Evolutionary conservation across 2,329 filamentous ascomycete species (phyloP).

Genomic region (Magnaporthiopsis incrustans): DNA sequence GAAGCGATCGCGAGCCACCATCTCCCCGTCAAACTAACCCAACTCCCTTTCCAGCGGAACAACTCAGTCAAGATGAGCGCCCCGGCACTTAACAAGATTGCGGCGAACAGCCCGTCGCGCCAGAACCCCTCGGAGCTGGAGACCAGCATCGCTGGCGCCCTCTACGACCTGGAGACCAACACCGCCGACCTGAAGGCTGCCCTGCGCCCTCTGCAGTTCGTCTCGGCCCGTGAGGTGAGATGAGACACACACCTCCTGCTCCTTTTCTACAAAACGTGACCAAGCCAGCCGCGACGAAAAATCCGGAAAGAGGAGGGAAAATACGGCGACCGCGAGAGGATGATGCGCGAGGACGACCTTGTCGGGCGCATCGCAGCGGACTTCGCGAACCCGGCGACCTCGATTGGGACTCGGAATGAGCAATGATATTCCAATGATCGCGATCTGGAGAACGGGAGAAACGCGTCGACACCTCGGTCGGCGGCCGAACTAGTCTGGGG

Average conservation of each 20-base stretch:
- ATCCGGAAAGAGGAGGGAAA: conserved; percentile 1
- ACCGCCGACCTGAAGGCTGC: conserved; percentile 94
- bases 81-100: conserved; percentile 94
- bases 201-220: conserved; percentile 96
- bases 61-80: conserved; percentile 42
- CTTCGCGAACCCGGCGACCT: conserved; percentile 4
- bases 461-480: neutral
- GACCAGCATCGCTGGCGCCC: conserved; percentile 91
- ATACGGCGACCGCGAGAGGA: neutral
- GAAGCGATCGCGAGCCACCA: conserved; percentile 6
- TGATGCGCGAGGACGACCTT: neutral
- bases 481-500: neutral
- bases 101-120: conserved; percentile 91
- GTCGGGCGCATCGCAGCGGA: neutral
- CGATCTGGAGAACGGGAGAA: conserved; percentile 7
- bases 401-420: conserved; percentile 6
- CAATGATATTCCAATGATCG: conserved; percentile 10
- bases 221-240: conserved; percentile 99
- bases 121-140: conserved; percentile 96
- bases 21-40: conserved; percentile 7
- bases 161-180: conserved; percentile 99
- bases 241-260: conserved; percentile 20
- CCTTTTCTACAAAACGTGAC: neutral
- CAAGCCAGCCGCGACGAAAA: conserved; percentile 5
- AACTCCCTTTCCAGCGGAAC: conserved; percentile 12